Conservation (phyloP, 768 basidiomycete genomes). For the Leccinum subgranulosum region DNA sequence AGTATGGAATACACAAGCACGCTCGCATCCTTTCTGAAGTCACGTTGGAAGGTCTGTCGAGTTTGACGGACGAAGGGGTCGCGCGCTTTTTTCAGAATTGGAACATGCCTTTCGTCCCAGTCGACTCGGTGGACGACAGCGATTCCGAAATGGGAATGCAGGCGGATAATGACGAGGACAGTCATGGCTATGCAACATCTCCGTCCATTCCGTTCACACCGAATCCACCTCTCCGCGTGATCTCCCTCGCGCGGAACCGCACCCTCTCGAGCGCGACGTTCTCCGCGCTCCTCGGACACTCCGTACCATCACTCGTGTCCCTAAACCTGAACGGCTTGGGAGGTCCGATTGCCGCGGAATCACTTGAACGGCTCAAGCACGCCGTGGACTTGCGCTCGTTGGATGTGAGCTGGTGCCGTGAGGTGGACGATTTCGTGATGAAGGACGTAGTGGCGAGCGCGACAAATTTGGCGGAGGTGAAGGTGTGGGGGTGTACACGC, state of each 20-base stretch:
- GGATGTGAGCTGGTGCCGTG: constrained; percentile 85
- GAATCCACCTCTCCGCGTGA: constrained; percentile 45
- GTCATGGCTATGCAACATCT: not conserved
- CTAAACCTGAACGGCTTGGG: constrained; percentile 79
- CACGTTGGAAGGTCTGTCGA: constrained; percentile 49
- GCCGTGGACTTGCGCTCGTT: constrained; percentile 49
- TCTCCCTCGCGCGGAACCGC: constrained; percentile 67
- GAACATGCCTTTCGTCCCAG: constrained; percentile 23
- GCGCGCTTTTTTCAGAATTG: constrained; percentile 64
- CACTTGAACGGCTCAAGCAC: constrained; percentile 37
- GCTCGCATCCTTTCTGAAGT: constrained; percentile 49
- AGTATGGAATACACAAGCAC: constrained; percentile 54
- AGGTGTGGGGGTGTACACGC: constrained; percentile 54
- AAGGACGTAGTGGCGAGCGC: constrained; percentile 59
- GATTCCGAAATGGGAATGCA: constrained; percentile 19
- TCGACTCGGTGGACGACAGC: constrained; percentile 4
- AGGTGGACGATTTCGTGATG: constrained; percentile 78
- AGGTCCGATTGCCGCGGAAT: constrained; percentile 48
- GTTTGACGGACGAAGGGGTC: constrained; percentile 70
- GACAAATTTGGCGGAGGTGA: constrained; percentile 40
- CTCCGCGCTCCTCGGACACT: constrained; percentile 61
- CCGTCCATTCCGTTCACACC: constrained; percentile 7
- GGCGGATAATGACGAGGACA: constrained; percentile 4
- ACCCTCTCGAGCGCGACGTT: constrained; percentile 54
- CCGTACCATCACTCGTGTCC: constrained; percentile 50